Base-by-base conservation (phyloP, 2,329 filamentous ascomycete genomes). In the Aspergillus pseudotamarii region DNA sequence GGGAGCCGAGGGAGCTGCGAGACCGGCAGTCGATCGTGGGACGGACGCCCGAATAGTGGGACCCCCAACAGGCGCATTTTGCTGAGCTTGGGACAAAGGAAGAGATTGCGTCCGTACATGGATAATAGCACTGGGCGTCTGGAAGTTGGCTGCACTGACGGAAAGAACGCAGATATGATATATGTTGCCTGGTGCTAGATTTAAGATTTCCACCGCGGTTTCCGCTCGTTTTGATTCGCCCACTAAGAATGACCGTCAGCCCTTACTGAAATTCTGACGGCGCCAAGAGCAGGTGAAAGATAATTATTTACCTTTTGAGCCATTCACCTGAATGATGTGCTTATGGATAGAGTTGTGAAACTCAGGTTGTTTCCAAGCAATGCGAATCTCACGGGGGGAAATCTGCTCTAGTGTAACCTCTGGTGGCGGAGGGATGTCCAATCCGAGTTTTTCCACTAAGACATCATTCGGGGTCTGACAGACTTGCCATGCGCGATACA, bases 141-240 rank as follows among this genome's bases (percentile, higher is more conserved):
- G 93, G 72, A 98, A 98, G 77, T 95, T 96, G 69, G 94, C 93
- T 34, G 90, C 88, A 56, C 94, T 96, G 59, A 97, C 91, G 45
- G 94, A 93, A 69, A 97, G 91, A 59, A 98, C 92, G 64, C 94
- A 90, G 32, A 99, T 89, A 68, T 96, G 96, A 80, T 98, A 98
- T 72, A 94, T 96, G 72, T 92, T 91, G 68, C 91, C 89, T 0
- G 95, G 93, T 71, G 91, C 89, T 9, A 99, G 84, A 45, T 94
- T 93, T 36, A 91, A 93, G 60, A 99, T 93, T 53, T 92, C 94
- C 59, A 97, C 93, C n/a, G 93, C 91, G 0, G 91, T 93, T 76
- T 96, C 93, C 68, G 88, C 86, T 70, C 89, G 88, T 67, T 88
- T 89, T 51, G 94, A 92, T 73, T 97, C 92, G 71, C 94, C 95